Base-by-base conservation (phyloP, 768 basidiomycete species). In the Amyloporia xantha region DNA sequence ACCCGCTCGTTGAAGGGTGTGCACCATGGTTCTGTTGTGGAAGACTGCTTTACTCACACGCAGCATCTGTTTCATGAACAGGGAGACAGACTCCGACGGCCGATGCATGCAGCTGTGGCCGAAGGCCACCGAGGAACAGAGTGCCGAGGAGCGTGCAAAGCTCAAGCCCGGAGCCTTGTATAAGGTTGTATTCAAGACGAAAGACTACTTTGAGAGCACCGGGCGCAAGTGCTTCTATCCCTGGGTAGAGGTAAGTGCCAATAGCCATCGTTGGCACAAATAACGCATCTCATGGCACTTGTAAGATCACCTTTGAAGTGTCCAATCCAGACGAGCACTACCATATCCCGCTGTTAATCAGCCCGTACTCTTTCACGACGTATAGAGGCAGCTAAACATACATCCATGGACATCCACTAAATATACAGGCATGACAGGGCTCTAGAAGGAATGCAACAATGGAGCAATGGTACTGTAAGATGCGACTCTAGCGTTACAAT, bases 301-400 rank as follows among this genome's bases (percentile, higher is more conserved):
- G 30, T 12, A 38, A 56, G 92, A 87, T 96, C 54, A 76, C 81
- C 1, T 96, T 96, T 65, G 70, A 72, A 20, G 77, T 93, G 43
- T 70, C 74, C 39, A 76, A 82, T 52, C 82, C 89, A 5, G 64
- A 76, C 44, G 86, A 94, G 58, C 91, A 95, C 59, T 85, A 93
- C 62, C 93, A 96, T 56, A 82, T 96, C 45, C 93, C 93, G 0
- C 71, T 96, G n/a, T 67, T 96, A 12, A 84, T 95, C 60, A 94
- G 89, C 63, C 91, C 92, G 4, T 91, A 84, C 66, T 87, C 86
- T 3, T 96, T 82, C 64, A 93, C 92, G 12, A 94, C 93, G 5
- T 96, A 95, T 62, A 74, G 91, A 54, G 93, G 93, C n/a, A 94
- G 89, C 66, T 91, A 58, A 59, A 38, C 41, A 33, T 24, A 36